Evolutionary conservation across 345 rosid species (phyloP), one percentile per base, ranked within the genome.

Genomic region (Aquilaria malaccensis): DNA sequence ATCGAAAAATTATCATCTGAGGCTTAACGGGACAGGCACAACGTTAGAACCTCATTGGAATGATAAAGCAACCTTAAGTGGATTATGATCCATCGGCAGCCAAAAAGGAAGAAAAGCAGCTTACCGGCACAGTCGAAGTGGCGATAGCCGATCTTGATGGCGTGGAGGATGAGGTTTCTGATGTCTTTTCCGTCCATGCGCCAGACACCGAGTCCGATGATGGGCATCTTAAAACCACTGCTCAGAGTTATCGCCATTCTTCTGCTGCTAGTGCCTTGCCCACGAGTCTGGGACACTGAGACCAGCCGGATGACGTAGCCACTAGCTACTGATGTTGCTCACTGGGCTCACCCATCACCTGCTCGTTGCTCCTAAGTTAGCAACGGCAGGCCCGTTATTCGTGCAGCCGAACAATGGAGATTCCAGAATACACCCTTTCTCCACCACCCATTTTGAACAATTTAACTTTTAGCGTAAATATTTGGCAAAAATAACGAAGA

Each of bases 101-200:
- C 0, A 41, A 15, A 10, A n/a, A 37, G 22, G 30, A 0, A 29
- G 41, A 43, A 37, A 9, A 6, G 14, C 33, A 15, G 11, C 31
- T 33, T 75, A 91, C 96, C 96, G 51, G 97, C 96, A 70, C 97
- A 88, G 69, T 88, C 98, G 68, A 92, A 76, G 76, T 92, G 95
- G 81, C 93, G 95, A 65, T 85, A 92, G 30, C 98, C 98, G 52
- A 89, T 73, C 77, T 85, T 79, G 81, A 92, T 77, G 73, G 98
- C 70, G 60, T 79, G 77, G 64, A 77, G 49, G 72, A 89, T 76
- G 67, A 92, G 91, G 68, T 82, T 86, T 67, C 83, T 80, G 33
- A 87, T 67, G 45, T 63, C 85, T 55, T 89, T 77, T 11, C 56
- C 60, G 58, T 82, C 88, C 98, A 92, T 85, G 5, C 93, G 85